Percentiles rank a stretch among this genome's conserved stretches.
Evolutionary conservation across 805 yeast genomes (phyloP).

Genomic region (Metschnikowia dekortorum): DNA sequence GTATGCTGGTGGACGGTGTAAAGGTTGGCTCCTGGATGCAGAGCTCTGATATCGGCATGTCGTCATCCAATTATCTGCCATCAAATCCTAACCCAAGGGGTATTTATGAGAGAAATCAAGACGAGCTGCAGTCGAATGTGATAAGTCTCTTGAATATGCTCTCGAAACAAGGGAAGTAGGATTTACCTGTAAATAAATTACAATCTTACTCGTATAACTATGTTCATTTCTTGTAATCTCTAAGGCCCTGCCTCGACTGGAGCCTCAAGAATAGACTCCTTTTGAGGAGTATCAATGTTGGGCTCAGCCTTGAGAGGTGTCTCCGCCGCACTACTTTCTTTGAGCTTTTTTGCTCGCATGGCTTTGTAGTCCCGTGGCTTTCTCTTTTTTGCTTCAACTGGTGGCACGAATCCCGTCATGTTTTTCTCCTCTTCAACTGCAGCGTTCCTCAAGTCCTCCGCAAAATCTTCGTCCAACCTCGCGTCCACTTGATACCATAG

Average conservation of each 20-base stretch:
- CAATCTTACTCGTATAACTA: background rate
- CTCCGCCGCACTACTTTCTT: conserved; percentile 5
- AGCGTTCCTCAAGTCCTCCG: conserved; percentile 59
- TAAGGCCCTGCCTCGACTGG: background rate
- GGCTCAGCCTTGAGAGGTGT: background rate
- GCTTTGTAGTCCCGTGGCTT: conserved; percentile 26
- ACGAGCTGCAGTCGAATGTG: conserved; percentile 16
- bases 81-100: conserved; percentile 30
- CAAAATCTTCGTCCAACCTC: conserved; percentile 58
- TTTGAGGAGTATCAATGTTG: background rate
- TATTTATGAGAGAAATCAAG: conserved; percentile 31
- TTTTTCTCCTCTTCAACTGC: conserved; percentile 51
- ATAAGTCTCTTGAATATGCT: conserved; percentile 18
- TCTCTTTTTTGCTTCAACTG: conserved; percentile 27
- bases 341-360: conserved; percentile 16
- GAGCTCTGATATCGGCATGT: conserved; percentile 18
- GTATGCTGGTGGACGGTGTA: conserved; percentile 37
- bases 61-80: conserved; percentile 26
- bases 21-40: conserved; percentile 40
- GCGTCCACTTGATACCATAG: conserved; percentile 87
- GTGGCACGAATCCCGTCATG: conserved; percentile 31
- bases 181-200: conserved; percentile 5
- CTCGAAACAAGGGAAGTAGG: conserved; percentile 13
- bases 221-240: too few relatives aligned
- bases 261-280: background rate